Conservation (phyloP, 768 basidiomycete species). For the Naganishia vishniacii region DNA sequence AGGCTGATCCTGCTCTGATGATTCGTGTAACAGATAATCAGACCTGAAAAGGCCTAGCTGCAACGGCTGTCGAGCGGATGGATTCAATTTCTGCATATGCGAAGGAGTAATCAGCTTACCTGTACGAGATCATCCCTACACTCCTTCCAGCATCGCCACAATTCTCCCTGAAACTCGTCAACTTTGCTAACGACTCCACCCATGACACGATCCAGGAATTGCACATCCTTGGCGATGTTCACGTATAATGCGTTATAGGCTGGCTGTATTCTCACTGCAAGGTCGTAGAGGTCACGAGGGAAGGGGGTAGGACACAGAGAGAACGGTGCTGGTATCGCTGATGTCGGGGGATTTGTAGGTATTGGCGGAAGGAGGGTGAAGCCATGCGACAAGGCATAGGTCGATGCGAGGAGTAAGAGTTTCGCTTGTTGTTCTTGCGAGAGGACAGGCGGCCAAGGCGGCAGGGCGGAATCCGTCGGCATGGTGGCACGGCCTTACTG, state of each 20-base stretch:
- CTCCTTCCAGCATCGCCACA: constrained; percentile 81
- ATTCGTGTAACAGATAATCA: constrained; percentile 80
- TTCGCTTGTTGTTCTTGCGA: constrained; percentile 58
- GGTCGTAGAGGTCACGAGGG: constrained; percentile 64
- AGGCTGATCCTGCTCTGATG: constrained; percentile 22
- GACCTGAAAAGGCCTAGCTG: constrained; percentile 90
- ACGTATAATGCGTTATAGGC: constrained; percentile 82
- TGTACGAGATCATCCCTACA: constrained; percentile 62
- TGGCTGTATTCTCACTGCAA: constrained; percentile 63
- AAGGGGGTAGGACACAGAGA: constrained; percentile 82
- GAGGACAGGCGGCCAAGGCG: constrained; percentile 68
- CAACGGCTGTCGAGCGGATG: constrained; percentile 56
- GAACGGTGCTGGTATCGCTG: constrained; percentile 85
- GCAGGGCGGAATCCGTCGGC: constrained; percentile 26
- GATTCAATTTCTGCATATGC: constrained; percentile 12
- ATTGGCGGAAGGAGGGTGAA: constrained; percentile 55
- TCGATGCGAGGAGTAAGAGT: constrained; percentile 64
- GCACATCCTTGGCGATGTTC: constrained; percentile 68
- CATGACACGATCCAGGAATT: constrained; percentile 78
- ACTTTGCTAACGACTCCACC: constrained; percentile 76
- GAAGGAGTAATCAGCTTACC: constrained; percentile 48
- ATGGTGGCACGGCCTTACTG: too few relatives aligned
- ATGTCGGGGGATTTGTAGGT: constrained; percentile 52
- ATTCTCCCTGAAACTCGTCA: constrained; percentile 74
- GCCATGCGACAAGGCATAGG: constrained; percentile 78